These are phyloP conservation scores for Benincasa hispida DNA, from an alignment of 306 rosid species.

Conservation along the genomic window DNA sequence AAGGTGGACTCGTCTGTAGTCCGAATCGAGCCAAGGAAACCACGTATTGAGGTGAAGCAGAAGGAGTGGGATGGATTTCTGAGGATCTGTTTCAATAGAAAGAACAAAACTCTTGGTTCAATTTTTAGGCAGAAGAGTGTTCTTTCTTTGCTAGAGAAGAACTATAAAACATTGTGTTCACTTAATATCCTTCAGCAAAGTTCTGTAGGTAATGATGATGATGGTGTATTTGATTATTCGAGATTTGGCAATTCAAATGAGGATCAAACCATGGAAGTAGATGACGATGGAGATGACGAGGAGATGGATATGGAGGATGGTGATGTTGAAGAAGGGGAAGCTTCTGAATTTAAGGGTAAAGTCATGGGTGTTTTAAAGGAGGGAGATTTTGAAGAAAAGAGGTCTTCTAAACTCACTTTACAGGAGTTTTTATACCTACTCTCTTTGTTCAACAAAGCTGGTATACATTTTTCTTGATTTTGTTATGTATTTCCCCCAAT, in stretches of 20 bases:
- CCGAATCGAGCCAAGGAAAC: conserved; percentile 78
- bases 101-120: conserved; percentile 90
- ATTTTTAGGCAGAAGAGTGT: conserved; percentile 81
- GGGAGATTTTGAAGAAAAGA: conserved; percentile 75
- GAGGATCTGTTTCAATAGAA: conserved; percentile 67
- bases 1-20: conserved; percentile 91
- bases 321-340: conserved; percentile 41
- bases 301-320: conserved; percentile 39
- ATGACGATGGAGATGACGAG: conserved; percentile 33
- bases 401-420: conserved; percentile 73
- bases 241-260: conserved; percentile 8
- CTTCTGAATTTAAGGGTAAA: conserved; percentile 72
- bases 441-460: conserved; percentile 69
- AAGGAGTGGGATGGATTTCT: conserved; percentile 93
- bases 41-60: conserved; percentile 55
- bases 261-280: conserved; percentile 37
- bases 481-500: not conserved
- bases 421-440: conserved; percentile 69
- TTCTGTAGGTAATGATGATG: conserved; percentile 16
- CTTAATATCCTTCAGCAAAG: conserved; percentile 33
- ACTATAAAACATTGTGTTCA: conserved; percentile 58
- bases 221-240: conserved; percentile 16
- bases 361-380: conserved; percentile 63
- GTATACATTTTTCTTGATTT: conserved; percentile 60
- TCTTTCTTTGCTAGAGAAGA: conserved; percentile 61